Conservation (phyloP, 805 yeast genomes). For the Jamesozyma gamospora region DNA sequence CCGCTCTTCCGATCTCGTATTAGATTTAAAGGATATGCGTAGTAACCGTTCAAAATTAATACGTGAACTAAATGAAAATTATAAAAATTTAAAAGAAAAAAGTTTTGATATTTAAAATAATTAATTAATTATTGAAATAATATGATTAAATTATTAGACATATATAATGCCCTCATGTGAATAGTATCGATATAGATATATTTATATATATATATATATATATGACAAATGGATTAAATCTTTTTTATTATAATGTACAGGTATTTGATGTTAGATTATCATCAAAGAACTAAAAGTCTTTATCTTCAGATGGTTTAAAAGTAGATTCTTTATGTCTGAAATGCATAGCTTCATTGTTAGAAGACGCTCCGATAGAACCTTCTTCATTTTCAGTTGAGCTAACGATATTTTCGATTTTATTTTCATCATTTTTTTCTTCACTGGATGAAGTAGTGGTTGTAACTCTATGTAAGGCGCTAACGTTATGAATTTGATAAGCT, state of each 20-base stretch:
- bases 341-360: too few relatives aligned
- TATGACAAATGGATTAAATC: neutral
- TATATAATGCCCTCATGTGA: conserved; percentile 36
- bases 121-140: too few relatives aligned
- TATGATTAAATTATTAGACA: conserved; percentile 34
- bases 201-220: neutral
- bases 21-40: conserved; percentile 61
- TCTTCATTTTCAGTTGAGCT: neutral
- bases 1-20: too few relatives aligned
- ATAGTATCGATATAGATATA: neutral
- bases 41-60: conserved; percentile 23
- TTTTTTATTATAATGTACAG: too few relatives aligned
- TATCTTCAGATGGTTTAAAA: too few relatives aligned
- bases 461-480: neutral
- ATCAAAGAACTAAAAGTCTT: too few relatives aligned
- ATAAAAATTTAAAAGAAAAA: conserved; percentile 7
- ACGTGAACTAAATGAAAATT: conserved; percentile 20
- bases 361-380: too few relatives aligned
- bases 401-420: neutral
- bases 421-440: neutral
- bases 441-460: too few relatives aligned
- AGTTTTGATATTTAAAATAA: neutral
- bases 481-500: neutral
- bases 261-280: too few relatives aligned
- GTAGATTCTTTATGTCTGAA: too few relatives aligned